These are phyloP conservation scores for Williopsis jadinii DNA, from an alignment of 1,139 yeast species.

Conservation along the genomic window DNA sequence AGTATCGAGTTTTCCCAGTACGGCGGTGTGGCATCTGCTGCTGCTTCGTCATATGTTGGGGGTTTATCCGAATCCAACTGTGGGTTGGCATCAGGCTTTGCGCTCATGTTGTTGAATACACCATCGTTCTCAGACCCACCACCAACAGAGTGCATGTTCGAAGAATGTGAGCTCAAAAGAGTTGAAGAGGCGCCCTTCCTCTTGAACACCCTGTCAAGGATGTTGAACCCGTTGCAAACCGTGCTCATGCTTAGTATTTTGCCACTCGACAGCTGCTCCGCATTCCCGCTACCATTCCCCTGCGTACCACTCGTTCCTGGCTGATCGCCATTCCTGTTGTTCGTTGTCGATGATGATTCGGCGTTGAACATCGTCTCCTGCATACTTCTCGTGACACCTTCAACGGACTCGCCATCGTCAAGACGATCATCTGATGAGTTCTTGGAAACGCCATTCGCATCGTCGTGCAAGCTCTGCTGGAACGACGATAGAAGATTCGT, in stretches of 20 bases:
- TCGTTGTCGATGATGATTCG: too few species aligned
- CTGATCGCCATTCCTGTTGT: too few species aligned
- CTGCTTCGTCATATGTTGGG: conserved; percentile 95
- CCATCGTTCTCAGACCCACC: conserved; percentile 52
- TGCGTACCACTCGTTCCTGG: too few species aligned
- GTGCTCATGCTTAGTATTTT: conserved; percentile 6
- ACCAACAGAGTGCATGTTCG: conserved; percentile 14
- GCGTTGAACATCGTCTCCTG: conserved; percentile 6
- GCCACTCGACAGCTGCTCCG: too few species aligned
- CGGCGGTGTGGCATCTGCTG: conserved; percentile 92
- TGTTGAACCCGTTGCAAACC: conserved; percentile 25
- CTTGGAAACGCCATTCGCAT: conserved; percentile 1
- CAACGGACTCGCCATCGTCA: conserved; percentile 3
- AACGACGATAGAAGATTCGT: conserved; percentile 17
- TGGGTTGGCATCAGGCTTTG: conserved; percentile 61
- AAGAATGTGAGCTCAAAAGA: conserved; percentile 27
- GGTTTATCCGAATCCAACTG: conserved; percentile 46
- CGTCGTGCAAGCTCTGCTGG: conserved; percentile 6
- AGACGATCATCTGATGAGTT: conserved; percentile 10
- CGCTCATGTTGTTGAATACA: conserved; percentile 84
- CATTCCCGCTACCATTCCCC: too few species aligned
- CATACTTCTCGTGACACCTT: conserved; percentile 8
- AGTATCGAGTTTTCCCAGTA: conserved; percentile 92
- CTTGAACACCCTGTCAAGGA: conserved; percentile 29
- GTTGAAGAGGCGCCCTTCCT: conserved; percentile 5